Conservation (phyloP, 2,329 filamentous ascomycete genomes). For the Colletotrichum echinochloae region DNA sequence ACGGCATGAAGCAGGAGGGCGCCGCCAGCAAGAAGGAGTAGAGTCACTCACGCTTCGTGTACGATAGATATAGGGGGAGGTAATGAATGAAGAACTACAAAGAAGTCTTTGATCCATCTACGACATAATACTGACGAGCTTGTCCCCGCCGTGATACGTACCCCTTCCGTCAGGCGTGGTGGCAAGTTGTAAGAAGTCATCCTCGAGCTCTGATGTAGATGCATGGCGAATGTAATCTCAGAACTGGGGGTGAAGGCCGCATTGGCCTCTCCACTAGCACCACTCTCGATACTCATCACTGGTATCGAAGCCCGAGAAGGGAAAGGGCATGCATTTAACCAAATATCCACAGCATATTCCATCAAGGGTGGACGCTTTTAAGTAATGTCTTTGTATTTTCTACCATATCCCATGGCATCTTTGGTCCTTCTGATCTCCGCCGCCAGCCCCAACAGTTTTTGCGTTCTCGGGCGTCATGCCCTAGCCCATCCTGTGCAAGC, state of each 20-base stretch:
- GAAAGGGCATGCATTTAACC: background rate
- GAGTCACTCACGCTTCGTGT: background rate
- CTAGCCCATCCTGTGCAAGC: background rate
- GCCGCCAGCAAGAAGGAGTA: conserved; percentile 59
- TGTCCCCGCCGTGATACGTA: too few species aligned
- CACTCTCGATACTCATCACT: background rate
- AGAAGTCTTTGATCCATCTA: background rate
- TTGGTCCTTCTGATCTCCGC: background rate
- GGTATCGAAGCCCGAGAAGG: too few species aligned
- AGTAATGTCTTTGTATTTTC: background rate
- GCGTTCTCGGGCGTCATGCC: background rate
- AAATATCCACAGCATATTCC: background rate
- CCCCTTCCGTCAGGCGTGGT: too few species aligned
- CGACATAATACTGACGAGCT: accelerated
- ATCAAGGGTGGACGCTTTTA: background rate
- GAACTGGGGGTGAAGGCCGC: too few species aligned
- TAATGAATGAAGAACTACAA: background rate
- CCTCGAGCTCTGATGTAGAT: too few species aligned
- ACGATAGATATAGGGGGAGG: background rate
- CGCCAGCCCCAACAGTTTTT: background rate
- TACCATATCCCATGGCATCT: background rate
- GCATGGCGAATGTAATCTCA: too few species aligned
- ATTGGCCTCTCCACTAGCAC: too few species aligned
- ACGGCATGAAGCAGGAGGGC: conserved; percentile 76
- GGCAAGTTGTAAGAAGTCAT: too few species aligned